These are phyloP conservation scores for Scortechinia acanthostroma DNA, from an alignment of 2,329 filamentous ascomycete genomes.

Conservation along the genomic window DNA sequence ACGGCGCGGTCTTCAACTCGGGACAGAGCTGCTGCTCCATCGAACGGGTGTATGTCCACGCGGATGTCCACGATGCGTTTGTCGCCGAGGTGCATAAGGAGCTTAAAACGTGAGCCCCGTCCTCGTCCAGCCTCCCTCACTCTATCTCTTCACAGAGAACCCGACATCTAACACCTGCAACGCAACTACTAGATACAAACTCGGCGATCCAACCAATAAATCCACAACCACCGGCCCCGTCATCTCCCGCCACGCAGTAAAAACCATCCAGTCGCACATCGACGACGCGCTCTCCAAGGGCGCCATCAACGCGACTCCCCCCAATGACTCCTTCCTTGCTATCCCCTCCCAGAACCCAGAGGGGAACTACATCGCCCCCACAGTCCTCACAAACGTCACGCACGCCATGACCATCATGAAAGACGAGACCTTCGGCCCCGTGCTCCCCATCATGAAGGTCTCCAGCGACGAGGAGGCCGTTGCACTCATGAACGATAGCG, in stretches of 20 bases:
- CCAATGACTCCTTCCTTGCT: constrained; percentile 69
- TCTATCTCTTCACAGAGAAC: too few species aligned
- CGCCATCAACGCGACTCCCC: constrained; percentile 76
- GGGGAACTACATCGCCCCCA: constrained; percentile 87
- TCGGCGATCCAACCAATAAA: constrained; percentile 80
- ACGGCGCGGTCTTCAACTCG: constrained; percentile 94
- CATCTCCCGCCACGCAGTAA: constrained; percentile 72
- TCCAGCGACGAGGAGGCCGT: constrained; percentile 75
- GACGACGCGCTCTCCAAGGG: constrained; percentile 77
- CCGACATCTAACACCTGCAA: too few species aligned
- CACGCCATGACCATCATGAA: constrained; percentile 85
- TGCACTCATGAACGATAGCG: constrained; percentile 83
- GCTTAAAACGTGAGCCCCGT: too few species aligned
- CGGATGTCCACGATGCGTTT: constrained; percentile 76
- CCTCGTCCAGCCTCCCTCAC: constrained; percentile 20
- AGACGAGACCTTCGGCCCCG: constrained; percentile 89
- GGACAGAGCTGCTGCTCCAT: constrained; percentile 96
- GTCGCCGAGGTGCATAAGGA: constrained; percentile 74
- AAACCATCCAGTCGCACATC: constrained; percentile 72
- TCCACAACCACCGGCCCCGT: constrained; percentile 81
- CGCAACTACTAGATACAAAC: constrained; percentile 71
- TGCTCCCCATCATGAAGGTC: constrained; percentile 86
- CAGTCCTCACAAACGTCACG: constrained; percentile 70
- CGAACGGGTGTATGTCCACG: constrained; percentile 85
- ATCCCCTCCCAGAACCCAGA: constrained; percentile 64